These are phyloP conservation scores for Hansenula lynferdii DNA, from an alignment of 1,139 yeast species.

Conservation along the genomic window DNA sequence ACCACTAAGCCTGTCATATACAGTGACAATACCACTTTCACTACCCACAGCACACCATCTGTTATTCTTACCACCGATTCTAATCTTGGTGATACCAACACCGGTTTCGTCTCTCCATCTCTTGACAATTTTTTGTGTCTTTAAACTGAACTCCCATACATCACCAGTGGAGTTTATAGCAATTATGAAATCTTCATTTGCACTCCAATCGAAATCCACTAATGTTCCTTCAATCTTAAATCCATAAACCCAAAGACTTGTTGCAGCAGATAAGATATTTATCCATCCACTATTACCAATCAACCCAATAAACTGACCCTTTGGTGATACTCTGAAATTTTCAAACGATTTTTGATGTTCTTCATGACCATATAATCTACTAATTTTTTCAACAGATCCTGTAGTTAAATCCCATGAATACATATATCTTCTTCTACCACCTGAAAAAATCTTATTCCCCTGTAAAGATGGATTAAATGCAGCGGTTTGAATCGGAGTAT, in stretches of 20 bases:
- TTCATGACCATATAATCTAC: constrained; percentile 91
- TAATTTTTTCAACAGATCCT: constrained; percentile 74
- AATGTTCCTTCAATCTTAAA: constrained; percentile 84
- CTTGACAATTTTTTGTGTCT: constrained; percentile 39
- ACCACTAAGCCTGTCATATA: constrained; percentile 53
- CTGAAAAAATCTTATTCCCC: constrained; percentile 65
- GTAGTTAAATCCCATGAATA: constrained; percentile 82
- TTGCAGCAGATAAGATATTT: constrained; percentile 66
- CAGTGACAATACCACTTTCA: constrained; percentile 82
- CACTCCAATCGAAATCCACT: constrained; percentile 71
- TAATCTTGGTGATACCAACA: constrained; percentile 73
- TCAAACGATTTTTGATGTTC: constrained; percentile 84
- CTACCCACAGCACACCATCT: constrained; percentile 90
- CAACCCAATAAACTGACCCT: constrained; percentile 70
- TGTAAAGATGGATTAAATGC: constrained; percentile 47
- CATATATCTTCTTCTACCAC: constrained; percentile 90
- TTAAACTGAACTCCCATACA: constrained; percentile 79
- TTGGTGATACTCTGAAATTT: constrained; percentile 65
- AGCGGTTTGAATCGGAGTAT: constrained; percentile 78
- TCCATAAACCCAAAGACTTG: constrained; percentile 84
- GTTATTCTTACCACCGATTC: constrained; percentile 72
- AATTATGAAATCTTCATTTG: constrained; percentile 47
- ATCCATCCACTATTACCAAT: constrained; percentile 90
- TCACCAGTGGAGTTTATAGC: constrained; percentile 81
- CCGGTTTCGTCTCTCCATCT: constrained; percentile 91